Evolutionary conservation across 2,329 filamentous ascomycete species (phyloP).

Genomic region (Colletotrichum aenigma): DNA sequence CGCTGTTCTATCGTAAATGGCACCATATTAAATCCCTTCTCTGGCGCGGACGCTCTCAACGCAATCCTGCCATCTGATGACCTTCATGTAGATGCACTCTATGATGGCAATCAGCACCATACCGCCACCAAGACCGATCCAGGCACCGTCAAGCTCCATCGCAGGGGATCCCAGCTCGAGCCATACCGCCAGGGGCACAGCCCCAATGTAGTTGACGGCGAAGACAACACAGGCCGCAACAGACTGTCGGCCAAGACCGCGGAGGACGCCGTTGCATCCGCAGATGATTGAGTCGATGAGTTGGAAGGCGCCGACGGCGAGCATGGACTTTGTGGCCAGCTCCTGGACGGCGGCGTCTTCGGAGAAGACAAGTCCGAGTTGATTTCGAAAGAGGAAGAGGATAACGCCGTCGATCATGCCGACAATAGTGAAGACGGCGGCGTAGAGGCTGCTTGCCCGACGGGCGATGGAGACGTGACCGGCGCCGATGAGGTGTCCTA

Average conservation of each 20-base stretch:
- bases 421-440: conserved; percentile 33
- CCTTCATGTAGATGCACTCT: conserved; percentile 37
- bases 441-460: conserved; percentile 33
- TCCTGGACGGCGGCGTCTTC: conserved; percentile 31
- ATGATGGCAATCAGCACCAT: conserved; percentile 33
- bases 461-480: conserved; percentile 34
- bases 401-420: conserved; percentile 36
- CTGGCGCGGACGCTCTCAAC: conserved; percentile 31
- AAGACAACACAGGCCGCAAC: conserved; percentile 40
- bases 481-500: conserved; percentile 46
- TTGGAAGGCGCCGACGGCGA: conserved; percentile 36
- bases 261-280: conserved; percentile 41
- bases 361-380: conserved; percentile 34
- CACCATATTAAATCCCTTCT: conserved; percentile 22
- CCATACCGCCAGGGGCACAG: conserved; percentile 42
- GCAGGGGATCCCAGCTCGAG: conserved; percentile 35
- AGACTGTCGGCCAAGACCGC: conserved; percentile 41
- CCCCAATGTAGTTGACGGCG: conserved; percentile 38
- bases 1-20: neutral
- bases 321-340: conserved; percentile 33
- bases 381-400: conserved; percentile 33
- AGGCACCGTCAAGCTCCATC: conserved; percentile 35
- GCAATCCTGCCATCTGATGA: conserved; percentile 30
- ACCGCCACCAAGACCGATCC: conserved; percentile 37
- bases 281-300: conserved; percentile 37